A percentile compares a stretch with the other conserved stretches of the same genome.
These are phyloP conservation scores for Trametes sp. DNA, from an alignment of 1,284 basidiomycete species.

Conservation along the genomic window DNA sequence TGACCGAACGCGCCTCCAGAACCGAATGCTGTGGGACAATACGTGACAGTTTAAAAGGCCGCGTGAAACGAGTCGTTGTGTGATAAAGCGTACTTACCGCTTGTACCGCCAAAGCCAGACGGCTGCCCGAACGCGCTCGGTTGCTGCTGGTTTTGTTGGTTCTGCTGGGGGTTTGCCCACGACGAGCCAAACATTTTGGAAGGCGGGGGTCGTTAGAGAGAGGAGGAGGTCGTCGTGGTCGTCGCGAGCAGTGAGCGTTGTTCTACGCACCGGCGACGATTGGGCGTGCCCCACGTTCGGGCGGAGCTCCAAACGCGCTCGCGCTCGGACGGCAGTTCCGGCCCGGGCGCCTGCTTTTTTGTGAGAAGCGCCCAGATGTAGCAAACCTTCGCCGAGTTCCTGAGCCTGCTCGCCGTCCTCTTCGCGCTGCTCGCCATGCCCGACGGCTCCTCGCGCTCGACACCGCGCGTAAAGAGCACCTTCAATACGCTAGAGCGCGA, in stretches of 20 bases:
- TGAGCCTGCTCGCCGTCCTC: conserved; percentile 7
- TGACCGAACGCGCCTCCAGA: conserved; percentile 54
- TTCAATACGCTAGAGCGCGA: conserved; percentile 92
- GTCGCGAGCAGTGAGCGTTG: conserved; percentile 30
- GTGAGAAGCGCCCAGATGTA: conserved; percentile 21
- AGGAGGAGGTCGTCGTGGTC: conserved; percentile 35
- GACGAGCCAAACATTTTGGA: conserved; percentile 65
- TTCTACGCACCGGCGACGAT: conserved; percentile 22
- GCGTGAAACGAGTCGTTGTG: conserved; percentile 39
- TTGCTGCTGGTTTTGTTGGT: conserved; percentile 51
- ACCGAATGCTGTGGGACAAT: conserved; percentile 50
- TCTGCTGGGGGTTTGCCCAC: conserved; percentile 69
- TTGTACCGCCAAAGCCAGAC: conserved; percentile 52
- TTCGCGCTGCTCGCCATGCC: conserved; percentile 42
- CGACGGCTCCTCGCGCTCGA: conserved; percentile 38
- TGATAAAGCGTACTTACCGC: conserved; percentile 46
- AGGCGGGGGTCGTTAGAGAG: conserved; percentile 26
- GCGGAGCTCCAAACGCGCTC: conserved; percentile 39
- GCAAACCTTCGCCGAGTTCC: conserved; percentile 16
- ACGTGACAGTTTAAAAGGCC: conserved; percentile 38
- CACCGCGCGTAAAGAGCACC: conserved; percentile 46
- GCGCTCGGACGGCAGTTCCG: conserved; percentile 13
- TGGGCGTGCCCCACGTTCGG: conserved; percentile 28
- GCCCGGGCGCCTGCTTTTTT: conserved; percentile 30
- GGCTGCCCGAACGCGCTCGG: conserved; percentile 57